Evolutionary conservation across 768 basidiomycete genomes (phyloP).

Genomic region (Clitopilus passeckerianus): DNA sequence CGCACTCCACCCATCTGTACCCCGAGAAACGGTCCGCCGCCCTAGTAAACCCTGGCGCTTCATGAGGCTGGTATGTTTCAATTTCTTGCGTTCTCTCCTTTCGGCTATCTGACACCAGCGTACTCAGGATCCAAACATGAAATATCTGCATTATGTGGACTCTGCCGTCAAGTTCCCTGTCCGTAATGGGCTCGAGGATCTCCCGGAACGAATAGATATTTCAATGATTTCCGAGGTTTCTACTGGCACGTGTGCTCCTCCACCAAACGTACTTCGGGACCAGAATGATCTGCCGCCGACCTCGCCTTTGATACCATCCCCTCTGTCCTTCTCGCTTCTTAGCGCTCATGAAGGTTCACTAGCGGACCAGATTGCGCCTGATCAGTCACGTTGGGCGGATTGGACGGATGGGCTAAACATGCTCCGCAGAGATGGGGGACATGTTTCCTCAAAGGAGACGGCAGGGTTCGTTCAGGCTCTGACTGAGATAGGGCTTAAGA

Average conservation of each 20-base stretch:
- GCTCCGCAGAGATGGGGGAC: slow-evolving; percentile 76
- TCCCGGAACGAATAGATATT: slow-evolving; percentile 83
- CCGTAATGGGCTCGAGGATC: slow-evolving; percentile 78
- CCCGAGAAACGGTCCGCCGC: slow-evolving; percentile 50
- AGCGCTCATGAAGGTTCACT: slow-evolving; percentile 66
- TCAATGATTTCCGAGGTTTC: slow-evolving; percentile 75
- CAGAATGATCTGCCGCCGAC: slow-evolving; percentile 52
- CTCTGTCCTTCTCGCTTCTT: slow-evolving; percentile 74
- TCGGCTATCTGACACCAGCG: slow-evolving; percentile 2
- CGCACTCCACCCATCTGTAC: slow-evolving; percentile 51
- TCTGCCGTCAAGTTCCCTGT: slow-evolving; percentile 76
- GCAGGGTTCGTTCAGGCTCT: slow-evolving; percentile 81
- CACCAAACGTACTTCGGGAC: slow-evolving; percentile 59
- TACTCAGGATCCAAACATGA: slow-evolving; percentile 68
- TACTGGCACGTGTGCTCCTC: slow-evolving; percentile 67
- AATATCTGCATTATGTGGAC: slow-evolving; percentile 84
- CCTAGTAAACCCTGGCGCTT: slow-evolving; percentile 78
- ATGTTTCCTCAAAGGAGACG: slow-evolving; percentile 81
- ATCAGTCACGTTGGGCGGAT: slow-evolving; percentile 81
- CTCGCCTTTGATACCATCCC: slow-evolving; percentile 51
- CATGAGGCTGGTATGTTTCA: slow-evolving; percentile 66
- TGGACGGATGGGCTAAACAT: slow-evolving; percentile 94
- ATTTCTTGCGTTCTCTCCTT: background rate
- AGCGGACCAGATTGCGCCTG: slow-evolving; percentile 75
- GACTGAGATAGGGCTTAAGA: slow-evolving; percentile 89